phyloP scores from a whole-genome alignment of 169 alveolate genomes.

The Miamiensis avidus region DNA sequence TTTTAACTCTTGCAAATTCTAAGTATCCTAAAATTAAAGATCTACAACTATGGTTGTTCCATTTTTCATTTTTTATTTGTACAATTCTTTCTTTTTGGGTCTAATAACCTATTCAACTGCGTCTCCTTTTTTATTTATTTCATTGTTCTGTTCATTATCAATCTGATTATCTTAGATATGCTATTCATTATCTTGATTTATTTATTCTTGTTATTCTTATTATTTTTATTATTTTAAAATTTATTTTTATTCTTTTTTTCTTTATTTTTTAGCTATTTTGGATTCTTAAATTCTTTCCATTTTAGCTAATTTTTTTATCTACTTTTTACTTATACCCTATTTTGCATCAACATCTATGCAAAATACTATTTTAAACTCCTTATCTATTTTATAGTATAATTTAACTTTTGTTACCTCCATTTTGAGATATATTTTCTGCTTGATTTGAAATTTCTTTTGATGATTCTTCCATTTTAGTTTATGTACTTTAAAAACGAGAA shows the following conservation, averaged over 20 bases:
- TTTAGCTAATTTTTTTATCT: background rate
- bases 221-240: no score
- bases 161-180: no score
- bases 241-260: background rate
- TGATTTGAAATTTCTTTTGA: no score
- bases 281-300: background rate
- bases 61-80: constrained; percentile 25
- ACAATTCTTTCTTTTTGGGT: constrained; percentile 1
- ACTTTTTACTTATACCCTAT: background rate
- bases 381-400: no score
- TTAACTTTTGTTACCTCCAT: no score
- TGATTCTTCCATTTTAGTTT: no score
- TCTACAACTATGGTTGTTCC: constrained; percentile 29
- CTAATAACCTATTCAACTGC: background rate
- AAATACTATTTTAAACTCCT: no score
- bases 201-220: no score
- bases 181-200: background rate
- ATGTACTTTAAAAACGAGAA: no score
- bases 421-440: no score
- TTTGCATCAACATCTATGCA: background rate
- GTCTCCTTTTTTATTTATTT: background rate
- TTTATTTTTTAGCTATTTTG: background rate
- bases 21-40: constrained; percentile 28
- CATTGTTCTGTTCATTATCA: background rate
- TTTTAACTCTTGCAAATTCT: constrained; percentile 23